Evolutionary conservation across 169 alveolate species (phyloP).

Genomic region (Amoebophrya sp.): DNA sequence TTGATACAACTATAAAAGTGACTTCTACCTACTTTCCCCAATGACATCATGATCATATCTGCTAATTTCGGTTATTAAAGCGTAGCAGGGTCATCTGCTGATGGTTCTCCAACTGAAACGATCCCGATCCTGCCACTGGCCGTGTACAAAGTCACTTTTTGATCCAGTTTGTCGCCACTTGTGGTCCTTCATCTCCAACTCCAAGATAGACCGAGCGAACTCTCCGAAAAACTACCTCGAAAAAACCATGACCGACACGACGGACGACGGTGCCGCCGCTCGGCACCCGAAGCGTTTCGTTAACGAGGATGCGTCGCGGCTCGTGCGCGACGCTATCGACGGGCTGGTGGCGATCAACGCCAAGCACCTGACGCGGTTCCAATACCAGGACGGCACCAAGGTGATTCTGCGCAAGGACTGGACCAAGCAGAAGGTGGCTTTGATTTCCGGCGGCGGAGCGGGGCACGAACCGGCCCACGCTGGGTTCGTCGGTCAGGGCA

Average conservation of each 20-base stretch:
- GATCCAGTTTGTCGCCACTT: too few relatives aligned
- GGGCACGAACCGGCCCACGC: constrained; percentile 69
- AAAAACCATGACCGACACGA: neutral
- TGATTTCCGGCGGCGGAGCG: constrained; percentile 62
- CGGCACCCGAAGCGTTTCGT: constrained; percentile 13
- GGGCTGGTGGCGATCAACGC: neutral
- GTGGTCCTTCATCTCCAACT: too few relatives aligned
- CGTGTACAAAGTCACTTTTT: too few relatives aligned
- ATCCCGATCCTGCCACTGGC: too few relatives aligned
- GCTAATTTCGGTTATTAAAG: too few relatives aligned
- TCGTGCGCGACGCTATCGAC: neutral
- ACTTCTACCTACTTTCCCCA: too few relatives aligned
- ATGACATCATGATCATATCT: too few relatives aligned
- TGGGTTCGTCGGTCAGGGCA: constrained; percentile 56
- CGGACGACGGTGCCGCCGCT: neutral
- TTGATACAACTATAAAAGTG: too few relatives aligned
- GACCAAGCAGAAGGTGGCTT: constrained; percentile 47
- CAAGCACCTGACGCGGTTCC: neutral
- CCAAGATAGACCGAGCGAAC: too few relatives aligned
- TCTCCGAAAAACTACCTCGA: neutral
- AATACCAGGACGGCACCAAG: neutral
- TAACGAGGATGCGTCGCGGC: neutral
- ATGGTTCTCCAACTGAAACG: too few relatives aligned
- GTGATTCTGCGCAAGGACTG: constrained; percentile 22
- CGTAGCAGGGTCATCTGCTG: too few relatives aligned